Conservation (phyloP, 305 asterid genomes). For the Nicotiana rustica region DNA sequence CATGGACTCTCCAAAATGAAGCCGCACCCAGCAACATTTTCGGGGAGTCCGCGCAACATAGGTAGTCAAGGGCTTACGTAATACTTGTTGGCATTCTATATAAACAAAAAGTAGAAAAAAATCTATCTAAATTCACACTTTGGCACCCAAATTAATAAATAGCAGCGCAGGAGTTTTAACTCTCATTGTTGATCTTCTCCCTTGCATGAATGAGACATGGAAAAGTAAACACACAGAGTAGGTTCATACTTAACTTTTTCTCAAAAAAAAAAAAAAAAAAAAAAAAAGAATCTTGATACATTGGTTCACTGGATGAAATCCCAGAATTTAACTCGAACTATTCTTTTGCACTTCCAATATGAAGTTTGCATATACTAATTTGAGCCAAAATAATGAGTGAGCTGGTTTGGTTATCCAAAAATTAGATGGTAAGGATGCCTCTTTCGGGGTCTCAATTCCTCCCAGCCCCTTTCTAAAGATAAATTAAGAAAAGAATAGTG, state of each 20-base stretch:
- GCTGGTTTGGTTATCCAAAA: too few relatives aligned
- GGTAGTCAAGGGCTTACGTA: slow-evolving; percentile 12
- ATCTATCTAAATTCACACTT: not conserved
- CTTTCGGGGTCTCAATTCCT: not conserved
- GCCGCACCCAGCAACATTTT: too few relatives aligned
- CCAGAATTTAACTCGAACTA: not conserved
- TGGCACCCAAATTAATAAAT: not conserved
- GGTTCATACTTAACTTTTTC: too few relatives aligned
- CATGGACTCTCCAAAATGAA: too few relatives aligned
- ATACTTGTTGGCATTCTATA: not conserved
- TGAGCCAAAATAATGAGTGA: not conserved
- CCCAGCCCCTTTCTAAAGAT: not conserved
- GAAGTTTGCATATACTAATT: not conserved
- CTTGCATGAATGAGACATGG: not conserved
- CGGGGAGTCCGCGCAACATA: too few relatives aligned
- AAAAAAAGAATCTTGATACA: not conserved
- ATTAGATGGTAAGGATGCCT: not conserved
- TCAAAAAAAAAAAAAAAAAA: too few relatives aligned
- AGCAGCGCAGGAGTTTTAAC: not conserved
- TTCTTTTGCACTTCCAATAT: not conserved
- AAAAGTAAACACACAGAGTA: not conserved
- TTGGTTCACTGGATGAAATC: not conserved
- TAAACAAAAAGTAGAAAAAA: not conserved
- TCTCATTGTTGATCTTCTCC: not conserved
- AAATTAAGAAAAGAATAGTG: not conserved